Evolutionary conservation across 352 stramenopile genomes (phyloP).

Genomic region (Phytophthora sansomeana): DNA sequence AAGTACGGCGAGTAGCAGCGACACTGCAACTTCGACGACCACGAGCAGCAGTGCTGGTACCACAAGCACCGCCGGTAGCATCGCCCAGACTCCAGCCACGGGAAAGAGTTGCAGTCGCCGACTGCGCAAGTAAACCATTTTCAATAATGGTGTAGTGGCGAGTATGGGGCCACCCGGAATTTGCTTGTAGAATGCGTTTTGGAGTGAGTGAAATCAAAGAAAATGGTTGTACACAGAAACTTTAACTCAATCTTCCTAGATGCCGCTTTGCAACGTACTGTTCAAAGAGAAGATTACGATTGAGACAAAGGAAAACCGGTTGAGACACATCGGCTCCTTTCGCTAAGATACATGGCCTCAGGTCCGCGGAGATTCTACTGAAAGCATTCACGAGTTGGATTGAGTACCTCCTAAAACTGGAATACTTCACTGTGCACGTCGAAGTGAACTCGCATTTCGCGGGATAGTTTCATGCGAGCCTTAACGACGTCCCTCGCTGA

Average conservation of each 20-base stretch:
- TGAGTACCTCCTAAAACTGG: conserved; percentile 11
- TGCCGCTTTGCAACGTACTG: too few relatives aligned
- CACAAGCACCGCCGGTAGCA: conserved; percentile 3
- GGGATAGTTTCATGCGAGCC: conserved; percentile 11
- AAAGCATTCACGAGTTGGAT: not conserved
- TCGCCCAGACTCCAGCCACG: conserved; percentile 4
- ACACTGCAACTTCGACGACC: not conserved
- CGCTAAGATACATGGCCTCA: too few relatives aligned
- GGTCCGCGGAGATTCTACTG: not conserved
- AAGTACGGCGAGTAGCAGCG: conserved; percentile 2
- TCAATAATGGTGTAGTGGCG: not conserved
- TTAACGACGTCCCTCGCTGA: conserved; percentile 15
- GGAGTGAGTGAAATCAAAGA: not conserved
- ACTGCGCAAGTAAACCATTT: conserved; percentile 20
- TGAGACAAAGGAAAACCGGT: too few relatives aligned
- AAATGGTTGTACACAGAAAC: not conserved
- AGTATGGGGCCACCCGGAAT: not conserved
- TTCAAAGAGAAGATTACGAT: too few relatives aligned
- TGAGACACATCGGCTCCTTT: too few relatives aligned
- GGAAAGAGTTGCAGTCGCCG: conserved; percentile 18
- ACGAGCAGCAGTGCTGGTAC: too few relatives aligned
- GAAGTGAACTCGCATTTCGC: conserved; percentile 28
- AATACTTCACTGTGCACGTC: conserved; percentile 38
- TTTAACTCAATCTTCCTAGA: too few relatives aligned
- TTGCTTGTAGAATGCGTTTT: not conserved